Evolutionary conservation across 83 land plant genomes (phyloP).

Genomic region (Picea engelmannii): DNA sequence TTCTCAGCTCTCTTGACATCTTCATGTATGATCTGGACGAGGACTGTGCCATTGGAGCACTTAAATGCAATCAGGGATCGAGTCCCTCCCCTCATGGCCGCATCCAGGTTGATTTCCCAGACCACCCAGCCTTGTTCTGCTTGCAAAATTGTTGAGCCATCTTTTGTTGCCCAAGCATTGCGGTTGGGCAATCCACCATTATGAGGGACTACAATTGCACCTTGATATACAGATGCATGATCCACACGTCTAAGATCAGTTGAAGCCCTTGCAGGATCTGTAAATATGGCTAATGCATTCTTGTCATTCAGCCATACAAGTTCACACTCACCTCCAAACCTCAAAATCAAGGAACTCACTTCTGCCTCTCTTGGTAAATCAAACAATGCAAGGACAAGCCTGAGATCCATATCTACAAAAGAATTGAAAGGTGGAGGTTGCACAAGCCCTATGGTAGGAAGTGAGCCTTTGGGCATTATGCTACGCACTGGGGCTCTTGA

Average conservation of each 20-base stretch:
- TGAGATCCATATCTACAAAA: constrained; percentile 90
- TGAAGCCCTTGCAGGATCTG: constrained; percentile 83
- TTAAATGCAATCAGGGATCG: no score
- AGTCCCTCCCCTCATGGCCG: no score
- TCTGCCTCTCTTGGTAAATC: constrained; percentile 99
- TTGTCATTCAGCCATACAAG: constrained; percentile 98
- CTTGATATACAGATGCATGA: no score
- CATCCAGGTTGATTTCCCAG: no score
- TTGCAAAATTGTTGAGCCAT: no score
- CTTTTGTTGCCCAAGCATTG: constrained; percentile 46
- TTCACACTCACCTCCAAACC: constrained; percentile 77
- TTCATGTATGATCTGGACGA: no score
- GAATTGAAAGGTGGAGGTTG: constrained; percentile 58
- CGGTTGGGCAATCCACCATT: constrained; percentile 21
- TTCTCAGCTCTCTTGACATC: no score
- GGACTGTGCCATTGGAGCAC: no score
- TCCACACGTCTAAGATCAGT: no score
- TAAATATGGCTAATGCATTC: constrained; percentile 91
- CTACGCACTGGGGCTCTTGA: constrained; percentile 78
- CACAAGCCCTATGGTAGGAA: constrained; percentile 19
- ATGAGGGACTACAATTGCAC: constrained; percentile 53
- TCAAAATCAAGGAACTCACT: constrained; percentile 44
- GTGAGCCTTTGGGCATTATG: constrained; percentile 42
- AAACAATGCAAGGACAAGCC: constrained; percentile 82
- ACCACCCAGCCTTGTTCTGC: no score